phyloP scores from a whole-genome alignment of 164 flowering plant species.

The Malania oleifera region DNA sequence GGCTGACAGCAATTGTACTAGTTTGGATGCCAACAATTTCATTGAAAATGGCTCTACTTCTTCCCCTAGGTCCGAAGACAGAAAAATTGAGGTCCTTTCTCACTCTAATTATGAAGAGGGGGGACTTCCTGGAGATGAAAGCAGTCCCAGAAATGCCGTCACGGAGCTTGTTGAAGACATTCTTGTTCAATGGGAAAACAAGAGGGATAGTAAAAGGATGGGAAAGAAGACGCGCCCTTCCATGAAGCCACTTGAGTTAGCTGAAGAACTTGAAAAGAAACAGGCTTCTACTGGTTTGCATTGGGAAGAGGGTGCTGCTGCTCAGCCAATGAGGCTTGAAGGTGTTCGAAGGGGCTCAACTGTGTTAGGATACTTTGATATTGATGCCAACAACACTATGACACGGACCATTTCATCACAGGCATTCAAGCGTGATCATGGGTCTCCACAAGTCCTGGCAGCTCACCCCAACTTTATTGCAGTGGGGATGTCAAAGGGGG shows the following conservation, averaged over 20 bases:
- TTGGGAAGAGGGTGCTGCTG: slow-evolving; percentile 92
- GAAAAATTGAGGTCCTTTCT: slow-evolving; percentile 4
- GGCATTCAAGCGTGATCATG: slow-evolving; percentile 72
- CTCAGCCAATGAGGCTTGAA: slow-evolving; percentile 98
- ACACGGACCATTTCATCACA: slow-evolving; percentile 61
- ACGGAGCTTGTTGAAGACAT: slow-evolving; percentile 51
- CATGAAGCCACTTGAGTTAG: slow-evolving; percentile 71
- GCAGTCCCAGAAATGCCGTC: slow-evolving; percentile 33
- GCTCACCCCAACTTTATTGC: slow-evolving; percentile 82
- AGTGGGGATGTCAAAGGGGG: slow-evolving; percentile 84
- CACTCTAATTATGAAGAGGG: slow-evolving; percentile 19
- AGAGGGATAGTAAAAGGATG: slow-evolving; percentile 30
- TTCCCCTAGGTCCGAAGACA: slow-evolving; percentile 1
- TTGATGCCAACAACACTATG: slow-evolving; percentile 51
- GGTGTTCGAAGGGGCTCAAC: slow-evolving; percentile 82
- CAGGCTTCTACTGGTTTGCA: slow-evolving; percentile 84
- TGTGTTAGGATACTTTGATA: slow-evolving; percentile 82
- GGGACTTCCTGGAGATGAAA: slow-evolving; percentile 24
- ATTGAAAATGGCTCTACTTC: background rate
- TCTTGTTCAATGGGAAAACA: slow-evolving; percentile 40
- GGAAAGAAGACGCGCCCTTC: slow-evolving; percentile 34
- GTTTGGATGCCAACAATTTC: background rate
- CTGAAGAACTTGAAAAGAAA: slow-evolving; percentile 86
- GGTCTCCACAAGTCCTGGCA: slow-evolving; percentile 78
- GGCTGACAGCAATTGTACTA: slow-evolving; percentile 9